phyloP scores from a whole-genome alignment of 169 alveolate genomes.

The Theileria annulata region DNA sequence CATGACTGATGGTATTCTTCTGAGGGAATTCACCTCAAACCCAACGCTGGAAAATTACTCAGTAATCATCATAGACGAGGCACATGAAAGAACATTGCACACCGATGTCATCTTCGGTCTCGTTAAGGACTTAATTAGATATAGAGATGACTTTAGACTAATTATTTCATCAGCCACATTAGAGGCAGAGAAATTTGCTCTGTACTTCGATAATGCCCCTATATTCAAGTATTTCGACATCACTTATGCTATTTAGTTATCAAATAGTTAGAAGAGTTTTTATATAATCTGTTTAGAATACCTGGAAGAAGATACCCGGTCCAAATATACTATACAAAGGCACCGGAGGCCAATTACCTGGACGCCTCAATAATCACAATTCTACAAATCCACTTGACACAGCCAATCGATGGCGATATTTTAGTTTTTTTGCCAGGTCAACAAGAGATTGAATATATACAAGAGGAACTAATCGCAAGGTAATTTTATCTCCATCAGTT shows the following conservation, averaged over 20 bases:
- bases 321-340: slow-evolving; percentile 96
- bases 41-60: slow-evolving; percentile 92
- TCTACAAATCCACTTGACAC: slow-evolving; percentile 98
- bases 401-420: slow-evolving; percentile 96
- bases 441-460: slow-evolving; percentile 95
- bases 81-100: slow-evolving; percentile 99
- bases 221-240: slow-evolving; percentile 61
- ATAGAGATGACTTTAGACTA: slow-evolving; percentile 84
- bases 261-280: neutral
- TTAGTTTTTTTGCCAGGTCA: slow-evolving; percentile 98
- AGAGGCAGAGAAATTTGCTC: slow-evolving; percentile 97
- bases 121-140: slow-evolving; percentile 90
- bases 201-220: slow-evolving; percentile 95
- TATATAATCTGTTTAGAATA: slow-evolving; percentile 60
- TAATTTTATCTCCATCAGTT: neutral
- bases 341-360: slow-evolving; percentile 99
- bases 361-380: slow-evolving; percentile 98
- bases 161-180: slow-evolving; percentile 95
- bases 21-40: slow-evolving; percentile 95
- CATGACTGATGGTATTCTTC: slow-evolving; percentile 99
- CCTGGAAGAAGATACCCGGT: slow-evolving; percentile 98
- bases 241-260: neutral
- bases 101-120: slow-evolving; percentile 98
- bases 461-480: slow-evolving; percentile 84
- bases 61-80: slow-evolving; percentile 98